Conservation (phyloP, 164 flowering plant species). For the Echeveria elegans region DNA sequence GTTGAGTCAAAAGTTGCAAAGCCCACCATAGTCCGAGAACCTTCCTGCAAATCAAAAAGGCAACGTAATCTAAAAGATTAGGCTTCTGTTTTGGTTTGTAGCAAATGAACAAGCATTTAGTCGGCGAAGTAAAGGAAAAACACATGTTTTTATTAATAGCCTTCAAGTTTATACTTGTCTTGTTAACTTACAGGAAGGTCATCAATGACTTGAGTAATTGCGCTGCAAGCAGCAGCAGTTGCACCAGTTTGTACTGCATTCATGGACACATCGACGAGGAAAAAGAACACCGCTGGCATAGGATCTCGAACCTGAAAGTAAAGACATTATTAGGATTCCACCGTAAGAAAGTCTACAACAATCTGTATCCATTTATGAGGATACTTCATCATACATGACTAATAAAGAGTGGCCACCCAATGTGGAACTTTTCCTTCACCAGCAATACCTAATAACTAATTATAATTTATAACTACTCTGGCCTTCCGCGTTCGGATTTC, state of each 20-base stretch:
- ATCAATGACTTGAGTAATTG: conserved; percentile 78
- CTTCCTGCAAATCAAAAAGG: conserved; percentile 56
- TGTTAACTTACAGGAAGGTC: conserved; percentile 85
- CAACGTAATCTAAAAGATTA: background rate
- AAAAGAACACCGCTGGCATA: conserved; percentile 96
- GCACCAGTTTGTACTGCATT: conserved; percentile 97
- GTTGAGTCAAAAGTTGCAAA: conserved; percentile 96
- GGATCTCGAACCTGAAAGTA: conserved; percentile 88
- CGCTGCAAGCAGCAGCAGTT: conserved; percentile 99
- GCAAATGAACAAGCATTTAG: background rate
- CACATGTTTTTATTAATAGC: background rate
- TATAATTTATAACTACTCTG: background rate
- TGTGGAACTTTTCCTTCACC: background rate
- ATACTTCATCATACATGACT: background rate
- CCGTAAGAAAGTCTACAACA: background rate
- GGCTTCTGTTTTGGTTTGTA: too few species aligned
- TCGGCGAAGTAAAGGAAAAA: background rate
- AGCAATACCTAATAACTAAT: background rate
- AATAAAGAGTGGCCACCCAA: background rate
- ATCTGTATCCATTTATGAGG: background rate
- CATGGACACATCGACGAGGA: conserved; percentile 95
- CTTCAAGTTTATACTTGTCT: background rate
- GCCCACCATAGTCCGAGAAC: conserved; percentile 93
- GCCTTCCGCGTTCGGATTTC: too few species aligned
- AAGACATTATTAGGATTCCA: background rate